Percentiles rank a stretch among this genome's conserved stretches.
Conservation (phyloP, 192 early-diverging fungal species). For the Linnemannia elongata region DNA sequence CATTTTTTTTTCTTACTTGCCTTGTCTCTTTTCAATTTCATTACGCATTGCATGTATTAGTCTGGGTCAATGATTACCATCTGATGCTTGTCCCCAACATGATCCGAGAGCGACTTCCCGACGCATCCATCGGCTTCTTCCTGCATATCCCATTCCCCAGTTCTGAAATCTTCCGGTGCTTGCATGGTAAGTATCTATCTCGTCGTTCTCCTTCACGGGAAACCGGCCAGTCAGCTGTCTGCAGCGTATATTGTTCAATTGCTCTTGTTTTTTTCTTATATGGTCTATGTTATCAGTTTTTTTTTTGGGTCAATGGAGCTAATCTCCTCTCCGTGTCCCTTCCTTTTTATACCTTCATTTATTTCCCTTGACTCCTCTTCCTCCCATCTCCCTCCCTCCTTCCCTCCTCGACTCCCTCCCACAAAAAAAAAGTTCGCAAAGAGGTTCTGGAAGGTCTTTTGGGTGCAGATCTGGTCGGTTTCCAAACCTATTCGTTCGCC, state of each 20-base stretch:
- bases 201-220: not conserved
- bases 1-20: not conserved
- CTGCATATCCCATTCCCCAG: constrained; percentile 97
- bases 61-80: constrained; percentile 99
- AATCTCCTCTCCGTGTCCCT: not conserved
- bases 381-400: not conserved
- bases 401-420: not conserved
- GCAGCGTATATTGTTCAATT: not conserved
- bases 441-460: constrained; percentile 93
- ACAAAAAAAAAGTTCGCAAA: constrained; percentile 68
- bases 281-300: not conserved
- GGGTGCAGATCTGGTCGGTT: constrained; percentile 90
- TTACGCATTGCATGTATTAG: constrained; percentile 41
- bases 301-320: not conserved
- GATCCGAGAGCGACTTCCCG: constrained; percentile 85
- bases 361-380: not conserved
- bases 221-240: not conserved
- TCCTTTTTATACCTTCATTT: not conserved
- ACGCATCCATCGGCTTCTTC: constrained; percentile 95
- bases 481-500: constrained; percentile 95
- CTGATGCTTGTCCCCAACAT: constrained; percentile 93
- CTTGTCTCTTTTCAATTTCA: not conserved
- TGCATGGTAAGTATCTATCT: constrained; percentile 72
- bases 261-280: not conserved
- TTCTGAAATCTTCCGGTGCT: constrained; percentile 94